Base-by-base conservation (phyloP, 1,139 yeast species). In the Arxiozyma telluris region DNA sequence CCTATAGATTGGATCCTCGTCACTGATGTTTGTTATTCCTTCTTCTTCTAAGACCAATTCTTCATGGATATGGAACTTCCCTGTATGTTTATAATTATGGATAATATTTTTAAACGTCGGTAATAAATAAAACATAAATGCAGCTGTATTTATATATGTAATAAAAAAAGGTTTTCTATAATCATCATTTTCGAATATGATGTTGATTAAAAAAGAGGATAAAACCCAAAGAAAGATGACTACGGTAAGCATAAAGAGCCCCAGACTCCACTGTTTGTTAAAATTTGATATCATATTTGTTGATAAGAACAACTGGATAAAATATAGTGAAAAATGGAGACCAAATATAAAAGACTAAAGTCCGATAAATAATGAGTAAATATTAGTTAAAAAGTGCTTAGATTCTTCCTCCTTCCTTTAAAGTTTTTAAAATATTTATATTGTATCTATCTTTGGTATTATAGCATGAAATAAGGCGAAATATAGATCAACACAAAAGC, bases 81-180 rank as follows among this genome's bases (percentile, higher is more conserved):
- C 73, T 15, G 65, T 67, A 12, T 53, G 55, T 41, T 56, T 54
- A 54, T 67, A 71, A 25, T 64, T 67, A 34, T 52, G 42, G 22
- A 70, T 51, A 3, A 71, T 58, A 43, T 66, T 69, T 57, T 66
- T 64, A 58, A 78, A 66, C 59, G 81, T 82, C 1, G 96, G 95
- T 34, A 85, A 68, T 52, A 93, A 73, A 67, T 91, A 93, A 53
- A 93, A 74, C 15, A 82, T 75, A 67, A 93, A 93, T 25, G 94
- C 81, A 7, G 91, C 84, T 0, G 98, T 91, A 71, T 91, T 93
- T 59, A 91, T 70, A 72, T 91, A 93, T 1, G 98, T 93, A 61
- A 93, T 87, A 60, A 91, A 80, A 66, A 89, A 91, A n/a, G 98
- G 98, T 70, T 93, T 93, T 51, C 90, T 73, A 68, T 90, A 93